Evolutionary conservation across 768 basidiomycete genomes (phyloP), one percentile per base, ranked within the genome.

Genomic region (Boletus pseudopeckii): DNA sequence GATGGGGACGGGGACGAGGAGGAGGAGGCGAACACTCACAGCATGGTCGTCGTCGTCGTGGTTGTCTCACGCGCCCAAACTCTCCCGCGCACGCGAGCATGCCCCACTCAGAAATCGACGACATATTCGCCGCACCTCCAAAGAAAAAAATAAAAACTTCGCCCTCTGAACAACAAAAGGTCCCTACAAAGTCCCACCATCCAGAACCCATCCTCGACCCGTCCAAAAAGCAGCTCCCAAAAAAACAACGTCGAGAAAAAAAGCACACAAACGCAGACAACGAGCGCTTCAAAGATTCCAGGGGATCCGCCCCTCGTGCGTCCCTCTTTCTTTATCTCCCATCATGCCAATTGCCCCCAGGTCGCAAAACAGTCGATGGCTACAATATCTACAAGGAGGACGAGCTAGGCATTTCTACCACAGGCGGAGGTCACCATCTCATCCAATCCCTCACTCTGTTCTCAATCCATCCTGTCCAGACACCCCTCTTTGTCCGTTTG

Each of bases 401-500:
- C 54, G 91, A 93, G 59, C 80, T 93, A 3, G 85, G 86, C 15
- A 84, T 93, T 48, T 71, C 71, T 39, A 74, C 79, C 52, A 74
- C 80, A 53, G 85, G 85, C 42, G 91, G 92, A 65, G 90, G 91
- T 90, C 70, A 72, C 81, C 61, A 11, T 20, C 30, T 48, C 44
- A 34, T 63, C 40, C 46, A 45, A 39, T 33, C 38, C 26, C 30
- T 30, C 48, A 56, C 53, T 57, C 50, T 53, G 28, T 59, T 54
- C 68, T 42, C 47, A 57, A 48, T 67, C 64, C 55, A 63, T 58
- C 56, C 42, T 34, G 28, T 55, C 32, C 71, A 93, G 91, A 89
- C 68, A 92, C 91, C 0, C 81, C 88, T 4, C 69, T 88, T 38
- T 93, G 91, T 73, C 92, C 92, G 7, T 93, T 93, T 65, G 92